These are phyloP conservation scores for Scheffersomyces insectosa DNA, from an alignment of 1,139 yeast genomes.

Conservation along the genomic window DNA sequence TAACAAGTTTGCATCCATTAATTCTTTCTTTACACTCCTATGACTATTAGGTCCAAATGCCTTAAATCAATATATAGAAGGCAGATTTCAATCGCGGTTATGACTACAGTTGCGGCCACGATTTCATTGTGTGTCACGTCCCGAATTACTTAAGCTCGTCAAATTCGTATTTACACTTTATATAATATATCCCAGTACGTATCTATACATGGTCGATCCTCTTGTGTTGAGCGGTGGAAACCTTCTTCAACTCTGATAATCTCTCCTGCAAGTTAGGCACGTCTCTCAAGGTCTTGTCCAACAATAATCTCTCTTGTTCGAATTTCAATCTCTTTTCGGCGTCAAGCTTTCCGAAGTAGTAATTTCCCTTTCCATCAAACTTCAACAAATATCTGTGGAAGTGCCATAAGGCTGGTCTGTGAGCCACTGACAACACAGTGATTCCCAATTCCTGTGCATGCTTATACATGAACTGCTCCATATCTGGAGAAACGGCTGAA, in stretches of 20 bases:
- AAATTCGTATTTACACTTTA: no score
- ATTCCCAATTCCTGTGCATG: constrained; percentile 82
- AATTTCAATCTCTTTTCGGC: constrained; percentile 66
- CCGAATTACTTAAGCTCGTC: no score
- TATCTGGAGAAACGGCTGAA: constrained; percentile 86
- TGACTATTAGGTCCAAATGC: no score
- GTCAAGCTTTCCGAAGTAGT: constrained; percentile 66
- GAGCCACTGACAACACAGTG: constrained; percentile 87
- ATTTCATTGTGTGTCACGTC: no score
- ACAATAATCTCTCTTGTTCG: constrained; percentile 68
- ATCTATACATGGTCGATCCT: constrained; percentile 2
- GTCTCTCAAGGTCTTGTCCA: constrained; percentile 66
- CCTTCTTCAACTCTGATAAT: constrained; percentile 58
- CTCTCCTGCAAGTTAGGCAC: constrained; percentile 67
- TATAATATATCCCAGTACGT: not conserved
- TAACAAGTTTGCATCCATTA: no score
- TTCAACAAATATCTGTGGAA: constrained; percentile 82
- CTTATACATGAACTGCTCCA: constrained; percentile 87
- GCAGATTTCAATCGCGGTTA: no score
- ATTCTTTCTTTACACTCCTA: no score
- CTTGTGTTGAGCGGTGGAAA: constrained; percentile 44
- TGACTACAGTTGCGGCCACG: no score
- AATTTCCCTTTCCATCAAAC: constrained; percentile 83
- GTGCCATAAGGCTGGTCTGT: constrained; percentile 90
- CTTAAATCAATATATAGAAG: no score